Evolutionary conservation across 2,329 filamentous ascomycete genomes (phyloP).

Genomic region (Raffaelea albimanens): DNA sequence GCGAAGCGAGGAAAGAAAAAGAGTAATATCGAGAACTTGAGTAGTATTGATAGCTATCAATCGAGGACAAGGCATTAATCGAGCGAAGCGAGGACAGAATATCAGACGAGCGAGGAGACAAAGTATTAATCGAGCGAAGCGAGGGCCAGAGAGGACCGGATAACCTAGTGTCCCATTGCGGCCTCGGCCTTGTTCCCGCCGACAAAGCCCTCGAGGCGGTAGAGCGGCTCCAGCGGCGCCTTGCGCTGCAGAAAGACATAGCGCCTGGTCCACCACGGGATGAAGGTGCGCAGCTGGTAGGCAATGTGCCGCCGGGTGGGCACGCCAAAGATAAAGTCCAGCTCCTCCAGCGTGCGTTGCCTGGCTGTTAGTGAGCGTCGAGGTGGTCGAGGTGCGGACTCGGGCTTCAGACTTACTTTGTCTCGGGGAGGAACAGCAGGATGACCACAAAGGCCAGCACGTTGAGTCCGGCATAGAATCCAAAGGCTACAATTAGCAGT

Average conservation of each 20-base stretch:
- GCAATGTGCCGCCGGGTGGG: neutral
- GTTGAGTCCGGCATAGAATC: neutral
- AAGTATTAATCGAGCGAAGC: too few relatives aligned
- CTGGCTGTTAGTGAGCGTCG: neutral
- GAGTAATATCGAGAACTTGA: too few relatives aligned
- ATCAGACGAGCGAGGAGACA: too few relatives aligned
- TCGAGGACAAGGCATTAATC: too few relatives aligned
- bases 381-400: neutral
- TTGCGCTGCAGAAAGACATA: neutral
- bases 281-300: neutral
- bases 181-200: neutral
- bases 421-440: neutral
- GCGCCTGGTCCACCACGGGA: neutral
- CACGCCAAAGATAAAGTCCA: neutral
- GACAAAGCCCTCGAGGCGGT: neutral
- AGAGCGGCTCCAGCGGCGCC: neutral
- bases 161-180: neutral
- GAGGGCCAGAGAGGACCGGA: too few relatives aligned
- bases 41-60: too few relatives aligned
- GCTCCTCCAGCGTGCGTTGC: neutral
- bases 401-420: neutral
- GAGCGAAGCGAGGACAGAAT: too few relatives aligned
- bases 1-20: too few relatives aligned
- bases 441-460: neutral
- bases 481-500: constrained; percentile 2